A percentile compares a stretch with the other conserved stretches of the same genome.
These are phyloP conservation scores for Plectosphaerella plurivora DNA, from an alignment of 2,329 filamentous ascomycete species.

Conservation along the genomic window DNA sequence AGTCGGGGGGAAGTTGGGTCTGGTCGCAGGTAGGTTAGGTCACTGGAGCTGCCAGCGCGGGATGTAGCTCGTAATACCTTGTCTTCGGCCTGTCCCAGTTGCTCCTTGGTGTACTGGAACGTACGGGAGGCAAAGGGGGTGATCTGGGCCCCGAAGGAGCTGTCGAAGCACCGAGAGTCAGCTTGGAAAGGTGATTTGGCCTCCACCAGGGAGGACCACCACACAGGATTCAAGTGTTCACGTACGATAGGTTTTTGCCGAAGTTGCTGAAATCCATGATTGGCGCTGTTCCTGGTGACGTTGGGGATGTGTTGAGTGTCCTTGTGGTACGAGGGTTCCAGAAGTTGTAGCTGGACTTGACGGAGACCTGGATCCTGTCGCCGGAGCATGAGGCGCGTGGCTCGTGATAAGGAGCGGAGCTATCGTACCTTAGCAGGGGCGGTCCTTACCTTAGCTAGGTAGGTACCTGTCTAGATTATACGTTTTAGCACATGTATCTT, in stretches of 20 bases:
- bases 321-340: no score
- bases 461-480: no score
- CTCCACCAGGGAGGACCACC: not conserved
- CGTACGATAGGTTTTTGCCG: slow-evolving; percentile 52
- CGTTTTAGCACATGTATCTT: no score
- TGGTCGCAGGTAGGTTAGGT: slow-evolving; percentile 26
- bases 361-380: no score
- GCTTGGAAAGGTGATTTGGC: not conserved
- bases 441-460: no score
- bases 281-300: not conserved
- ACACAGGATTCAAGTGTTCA: slow-evolving; percentile 5
- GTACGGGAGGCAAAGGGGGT: slow-evolving; percentile 91
- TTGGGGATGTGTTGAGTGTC: not conserved
- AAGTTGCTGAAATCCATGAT: slow-evolving; percentile 57
- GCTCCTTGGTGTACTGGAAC: slow-evolving; percentile 97
- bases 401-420: no score
- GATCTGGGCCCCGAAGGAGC: slow-evolving; percentile 70
- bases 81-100: slow-evolving; percentile 90
- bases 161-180: slow-evolving; percentile 20
- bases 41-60: not conserved
- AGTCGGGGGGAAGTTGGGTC: slow-evolving; percentile 96
- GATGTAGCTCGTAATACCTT: slow-evolving; percentile 53
- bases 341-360: no score
- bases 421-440: no score
- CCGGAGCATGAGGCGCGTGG: no score